Percentiles rank a stretch among this genome's conserved stretches.
Evolutionary conservation across 176 grass and related monocot genomes (phyloP).

Genomic region (Coix lacrymajobi): DNA sequence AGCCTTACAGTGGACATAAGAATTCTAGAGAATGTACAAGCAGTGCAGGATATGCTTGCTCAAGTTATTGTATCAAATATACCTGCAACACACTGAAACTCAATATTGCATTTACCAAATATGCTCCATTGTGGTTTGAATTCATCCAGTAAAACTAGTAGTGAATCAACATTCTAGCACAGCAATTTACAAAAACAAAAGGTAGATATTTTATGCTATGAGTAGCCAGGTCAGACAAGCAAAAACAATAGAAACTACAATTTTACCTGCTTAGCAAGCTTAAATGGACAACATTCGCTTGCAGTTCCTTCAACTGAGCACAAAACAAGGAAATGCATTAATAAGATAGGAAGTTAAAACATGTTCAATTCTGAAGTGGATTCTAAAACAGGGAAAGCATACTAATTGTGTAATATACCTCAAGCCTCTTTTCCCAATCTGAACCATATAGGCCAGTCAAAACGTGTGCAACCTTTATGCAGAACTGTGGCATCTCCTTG

Average conservation of each 20-base stretch:
- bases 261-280: conserved; percentile 75
- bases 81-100: background rate
- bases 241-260: background rate
- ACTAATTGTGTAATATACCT: conserved; percentile 43
- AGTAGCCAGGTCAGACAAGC: background rate
- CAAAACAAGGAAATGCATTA: conserved; percentile 18
- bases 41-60: background rate
- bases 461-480: conserved; percentile 71
- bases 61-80: background rate
- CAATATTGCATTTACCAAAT: background rate
- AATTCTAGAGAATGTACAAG: background rate
- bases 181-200: background rate
- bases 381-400: background rate
- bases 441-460: conserved; percentile 73
- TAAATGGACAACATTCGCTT: conserved; percentile 82
- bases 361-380: background rate
- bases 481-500: conserved; percentile 95
- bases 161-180: background rate
- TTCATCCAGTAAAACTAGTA: background rate
- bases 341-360: background rate
- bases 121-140: background rate
- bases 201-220: background rate
- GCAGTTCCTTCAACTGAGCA: conserved; percentile 80
- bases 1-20: background rate
- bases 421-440: conserved; percentile 90